Evolutionary conservation across 2,329 filamentous ascomycete genomes (phyloP).

Genomic region (Madurella fahalii): DNA sequence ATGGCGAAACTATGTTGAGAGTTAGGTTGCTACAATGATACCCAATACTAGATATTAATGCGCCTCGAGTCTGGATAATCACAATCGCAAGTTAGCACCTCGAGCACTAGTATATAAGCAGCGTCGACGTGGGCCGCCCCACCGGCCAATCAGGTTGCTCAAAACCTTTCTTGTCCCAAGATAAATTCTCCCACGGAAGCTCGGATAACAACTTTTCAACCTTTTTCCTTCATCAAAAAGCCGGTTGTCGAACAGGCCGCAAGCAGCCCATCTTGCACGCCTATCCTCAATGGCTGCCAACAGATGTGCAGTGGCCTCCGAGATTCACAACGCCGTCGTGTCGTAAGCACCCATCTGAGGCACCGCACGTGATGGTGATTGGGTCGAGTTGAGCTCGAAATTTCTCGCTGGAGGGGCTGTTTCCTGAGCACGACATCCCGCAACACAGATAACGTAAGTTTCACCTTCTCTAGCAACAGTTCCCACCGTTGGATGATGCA

Average conservation of each 20-base stretch:
- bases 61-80: too few species aligned
- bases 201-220: constrained; percentile 4
- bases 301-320: neutral
- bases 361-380: constrained; percentile 14
- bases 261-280: constrained; percentile 1
- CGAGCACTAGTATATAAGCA: too few species aligned
- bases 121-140: too few species aligned
- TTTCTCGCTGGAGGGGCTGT: constrained; percentile 1
- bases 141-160: constrained; percentile 7
- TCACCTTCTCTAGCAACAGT: neutral
- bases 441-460: constrained; percentile 16
- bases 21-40: constrained; percentile 31
- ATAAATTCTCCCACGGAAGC: constrained; percentile 17
- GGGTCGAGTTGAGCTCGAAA: neutral
- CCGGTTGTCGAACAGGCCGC: neutral
- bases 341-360: neutral
- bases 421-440: constrained; percentile 3
- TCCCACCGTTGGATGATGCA: constrained; percentile 43
- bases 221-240: constrained; percentile 10
- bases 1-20: constrained; percentile 54
- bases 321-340: neutral
- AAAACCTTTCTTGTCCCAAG: neutral
- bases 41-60: constrained; percentile 24
- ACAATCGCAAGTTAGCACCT: too few species aligned
- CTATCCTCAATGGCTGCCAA: neutral